Conservation (phyloP, 1,284 basidiomycete species). For the Laetiporus sulphureus region DNA sequence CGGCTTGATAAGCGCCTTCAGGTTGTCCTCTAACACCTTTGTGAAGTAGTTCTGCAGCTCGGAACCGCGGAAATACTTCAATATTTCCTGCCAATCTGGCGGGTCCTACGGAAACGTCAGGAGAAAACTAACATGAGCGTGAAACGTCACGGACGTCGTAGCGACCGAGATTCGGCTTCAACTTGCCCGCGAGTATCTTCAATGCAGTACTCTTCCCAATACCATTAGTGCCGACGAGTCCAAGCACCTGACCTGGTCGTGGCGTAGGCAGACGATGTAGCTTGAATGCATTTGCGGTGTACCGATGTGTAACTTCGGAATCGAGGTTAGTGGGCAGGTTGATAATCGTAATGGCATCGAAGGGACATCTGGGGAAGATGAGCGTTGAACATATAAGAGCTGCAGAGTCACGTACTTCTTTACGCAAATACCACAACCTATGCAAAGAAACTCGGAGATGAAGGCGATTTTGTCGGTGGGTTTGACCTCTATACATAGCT, state of each 20-base stretch:
- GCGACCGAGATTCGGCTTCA: slow-evolving; percentile 89
- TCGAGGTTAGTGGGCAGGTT: slow-evolving; percentile 95
- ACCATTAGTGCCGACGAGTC: slow-evolving; percentile 96
- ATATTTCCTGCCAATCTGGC: slow-evolving; percentile 97
- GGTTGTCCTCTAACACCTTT: slow-evolving; percentile 96
- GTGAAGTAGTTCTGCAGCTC: slow-evolving; percentile 96
- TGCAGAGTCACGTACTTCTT: slow-evolving; percentile 69
- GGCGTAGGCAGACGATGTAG: slow-evolving; percentile 94
- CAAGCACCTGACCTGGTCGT: slow-evolving; percentile 91
- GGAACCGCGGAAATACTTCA: slow-evolving; percentile 97
- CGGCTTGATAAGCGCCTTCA: slow-evolving; percentile 96
- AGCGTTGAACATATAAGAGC: slow-evolving; percentile 1
- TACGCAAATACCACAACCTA: slow-evolving; percentile 97
- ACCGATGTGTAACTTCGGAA: slow-evolving; percentile 92
- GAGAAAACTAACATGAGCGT: slow-evolving; percentile 3
- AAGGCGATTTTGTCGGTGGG: slow-evolving; percentile 92
- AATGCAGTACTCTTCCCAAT: slow-evolving; percentile 97
- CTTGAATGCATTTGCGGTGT: slow-evolving; percentile 97
- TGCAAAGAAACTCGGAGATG: slow-evolving; percentile 95
- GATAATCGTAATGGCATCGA: slow-evolving; percentile 96
- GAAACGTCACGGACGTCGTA: slow-evolving; percentile 63
- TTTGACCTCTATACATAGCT: slow-evolving; percentile 96
- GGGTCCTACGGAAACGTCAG: slow-evolving; percentile 57
- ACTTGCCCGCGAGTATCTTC: slow-evolving; percentile 91
- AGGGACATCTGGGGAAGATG: slow-evolving; percentile 72